Conservation (phyloP, 371 early-diverging fungal genomes). For the Saksenaea vasiformis region DNA sequence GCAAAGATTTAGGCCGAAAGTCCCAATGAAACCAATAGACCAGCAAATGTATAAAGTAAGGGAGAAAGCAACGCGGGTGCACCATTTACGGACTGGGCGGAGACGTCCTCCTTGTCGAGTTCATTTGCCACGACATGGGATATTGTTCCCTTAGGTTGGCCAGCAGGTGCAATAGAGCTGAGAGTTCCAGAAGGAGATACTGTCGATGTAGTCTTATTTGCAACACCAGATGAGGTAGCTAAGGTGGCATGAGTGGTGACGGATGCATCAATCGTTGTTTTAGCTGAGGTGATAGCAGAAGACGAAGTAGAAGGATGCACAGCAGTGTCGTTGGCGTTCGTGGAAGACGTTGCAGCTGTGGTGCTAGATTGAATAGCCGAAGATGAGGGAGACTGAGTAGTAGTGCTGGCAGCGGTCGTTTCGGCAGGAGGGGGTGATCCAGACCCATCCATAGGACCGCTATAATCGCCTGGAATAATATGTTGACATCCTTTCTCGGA, state of each 20-base stretch:
- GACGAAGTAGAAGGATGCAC: not conserved
- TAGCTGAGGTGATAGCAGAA: not conserved
- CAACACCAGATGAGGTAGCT: not conserved
- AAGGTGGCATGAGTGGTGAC: not conserved
- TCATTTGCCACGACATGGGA: not conserved
- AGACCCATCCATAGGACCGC: conserved; percentile 34
- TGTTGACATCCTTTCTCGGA: conserved; percentile 55
- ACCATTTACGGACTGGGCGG: not conserved
- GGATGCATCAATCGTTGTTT: not conserved
- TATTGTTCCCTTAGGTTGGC: not conserved
- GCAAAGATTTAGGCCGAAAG: not conserved
- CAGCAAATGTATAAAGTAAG: not conserved
- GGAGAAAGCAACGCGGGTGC: not conserved
- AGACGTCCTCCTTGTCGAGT: not conserved
- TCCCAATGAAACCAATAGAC: not conserved
- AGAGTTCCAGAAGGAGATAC: not conserved
- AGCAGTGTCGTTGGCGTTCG: not conserved
- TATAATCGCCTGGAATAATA: conserved; percentile 58
- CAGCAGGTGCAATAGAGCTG: not conserved
- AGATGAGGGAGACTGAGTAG: conserved; percentile 5
- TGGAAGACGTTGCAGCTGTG: not conserved
- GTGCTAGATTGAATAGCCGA: not conserved
- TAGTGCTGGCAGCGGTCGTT: not conserved
- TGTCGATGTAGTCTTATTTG: not conserved
- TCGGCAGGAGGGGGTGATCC: conserved; percentile 1